Evolutionary conservation across 192 early-diverging fungal genomes (phyloP), one percentile per base, ranked within the genome.

Genomic region (Dispira parvispora): DNA sequence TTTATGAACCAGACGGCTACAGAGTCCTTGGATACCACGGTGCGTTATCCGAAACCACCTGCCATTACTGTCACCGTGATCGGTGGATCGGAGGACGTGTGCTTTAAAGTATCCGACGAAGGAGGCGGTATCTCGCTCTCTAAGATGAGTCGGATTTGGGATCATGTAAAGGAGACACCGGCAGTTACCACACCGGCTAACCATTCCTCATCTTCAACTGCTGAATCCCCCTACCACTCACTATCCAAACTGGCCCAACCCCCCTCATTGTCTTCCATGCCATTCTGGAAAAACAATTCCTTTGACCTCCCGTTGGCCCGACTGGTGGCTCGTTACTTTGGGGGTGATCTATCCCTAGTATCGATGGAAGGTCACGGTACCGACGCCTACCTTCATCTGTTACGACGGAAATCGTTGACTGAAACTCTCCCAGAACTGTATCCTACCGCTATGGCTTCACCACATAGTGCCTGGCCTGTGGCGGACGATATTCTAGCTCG

Each of bases 341-440:
- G 94, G 62, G 94, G 94, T 55, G 91, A 97, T 71, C 73, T 97
- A 64, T 84, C 86, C 68, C 75, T 94, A 52, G 91, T 92, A 52
- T 89, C 86, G 45, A 94, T 95, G 92, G 94, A 94, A 73, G 92
- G 92, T 67, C 87, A 82, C 64, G 88, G 94, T 53, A 97, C 94
- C 49, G 94, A 97, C 73, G 94, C 90, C 4, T 97, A 97, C 69
- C 71, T 96, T 52, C 93, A 96, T 69, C 76, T 96, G 45, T 91
- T 86, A 58, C 77, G 91, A 21, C 79, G 94, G 54, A 88, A 86
- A 52, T 87, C 94, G 73, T 86, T 85, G 71, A 89, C 90, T 60
- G 94, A 96, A 72, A 91, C 93, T 0, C 72, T 87, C 42, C 79
- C 78, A 42, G 87, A 77, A 68, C 26, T 23, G 47, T 50, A 16